phyloP scores from a whole-genome alignment of 2,329 filamentous ascomycete genomes.

The Bipolaris bicolor region DNA sequence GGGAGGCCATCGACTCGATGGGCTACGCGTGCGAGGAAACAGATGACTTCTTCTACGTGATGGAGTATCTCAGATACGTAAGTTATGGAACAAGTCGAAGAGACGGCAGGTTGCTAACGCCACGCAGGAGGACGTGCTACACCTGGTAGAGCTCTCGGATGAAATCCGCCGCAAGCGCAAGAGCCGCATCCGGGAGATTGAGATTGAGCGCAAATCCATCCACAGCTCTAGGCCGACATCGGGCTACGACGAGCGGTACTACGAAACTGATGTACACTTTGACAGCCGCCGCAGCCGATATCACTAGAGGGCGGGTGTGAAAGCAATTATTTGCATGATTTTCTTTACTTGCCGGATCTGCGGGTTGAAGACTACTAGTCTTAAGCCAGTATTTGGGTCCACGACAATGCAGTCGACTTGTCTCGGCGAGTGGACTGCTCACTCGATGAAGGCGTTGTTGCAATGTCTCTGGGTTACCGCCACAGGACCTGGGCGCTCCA shows the following conservation, averaged over 20 bases:
- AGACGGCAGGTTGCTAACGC: constrained; percentile 17
- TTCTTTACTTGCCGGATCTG: constrained; percentile 10
- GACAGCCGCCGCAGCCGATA: constrained; percentile 56
- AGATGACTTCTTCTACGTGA: constrained; percentile 87
- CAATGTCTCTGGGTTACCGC: constrained; percentile 14
- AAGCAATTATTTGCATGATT: constrained; percentile 6
- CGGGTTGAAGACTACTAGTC: constrained; percentile 13
- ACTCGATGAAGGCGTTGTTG: constrained; percentile 13
- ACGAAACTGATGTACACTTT: constrained; percentile 72
- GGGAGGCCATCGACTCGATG: constrained; percentile 82
- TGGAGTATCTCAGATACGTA: constrained; percentile 88
- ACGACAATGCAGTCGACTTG: constrained; percentile 16
- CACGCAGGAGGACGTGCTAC: constrained; percentile 80
- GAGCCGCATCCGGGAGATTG: constrained; percentile 64
- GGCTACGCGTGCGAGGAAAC: constrained; percentile 93
- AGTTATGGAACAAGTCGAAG: constrained; percentile 50
- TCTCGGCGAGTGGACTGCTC: constrained; percentile 23
- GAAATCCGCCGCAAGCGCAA: constrained; percentile 73
- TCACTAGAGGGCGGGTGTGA: constrained; percentile 31
- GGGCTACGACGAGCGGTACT: constrained; percentile 67
- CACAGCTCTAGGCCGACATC: constrained; percentile 52
- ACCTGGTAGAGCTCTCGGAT: constrained; percentile 81
- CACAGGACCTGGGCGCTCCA: constrained; percentile 1
- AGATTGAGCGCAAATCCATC: constrained; percentile 64
- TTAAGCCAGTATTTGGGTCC: constrained; percentile 15